Evolutionary conservation across 371 early-diverging fungal species (phyloP), one percentile per base, ranked within the genome.

Genomic region (Funneliformis caledonium): DNA sequence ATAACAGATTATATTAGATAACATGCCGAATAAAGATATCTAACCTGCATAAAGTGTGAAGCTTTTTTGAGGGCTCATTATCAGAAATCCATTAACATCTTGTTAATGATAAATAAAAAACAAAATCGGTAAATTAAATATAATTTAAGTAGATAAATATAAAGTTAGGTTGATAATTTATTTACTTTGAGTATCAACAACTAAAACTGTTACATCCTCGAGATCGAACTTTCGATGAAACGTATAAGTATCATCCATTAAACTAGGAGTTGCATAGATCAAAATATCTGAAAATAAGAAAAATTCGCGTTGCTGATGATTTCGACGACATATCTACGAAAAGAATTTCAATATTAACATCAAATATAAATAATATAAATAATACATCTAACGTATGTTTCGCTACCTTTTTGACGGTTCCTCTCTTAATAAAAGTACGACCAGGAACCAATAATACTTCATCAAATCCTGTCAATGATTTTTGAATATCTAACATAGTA

Each of bases 241-340:
- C 1, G 81, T 82, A 73, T 86, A 85, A 0, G 86, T 86, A 68
- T 86, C 86, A 16, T 89, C 91, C 70, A 90, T 61, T 1, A 82
- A 83, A 81, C 61, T 88, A 82, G 67, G 81, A 70, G 88, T 89
- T 4, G 91, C 89, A 85, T 92, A 93, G 45, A 94, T 86, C 19
- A 95, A 86, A 60, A 92, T 88, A 84, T 95, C 95, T 37, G 91
- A 90, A 83, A 95, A 90, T 65, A 95, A 82, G 81, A 93, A 91
- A 68, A 95, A 87, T 68, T 87, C 83, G 16, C 93, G 90, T 31
- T 84, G 83, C 82, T 93, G 92, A 82, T 92, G 89, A 80, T 84
- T 89, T 68, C 89, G 88, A 59, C 93, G 89, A 82, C 91, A 92
- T 42, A 93, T 89, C 88, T 86, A 76, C 19, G 10, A 60, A 5